These are phyloP conservation scores for Sporothrix schenckii DNA, from an alignment of 2,329 filamentous ascomycete genomes.

Conservation along the genomic window DNA sequence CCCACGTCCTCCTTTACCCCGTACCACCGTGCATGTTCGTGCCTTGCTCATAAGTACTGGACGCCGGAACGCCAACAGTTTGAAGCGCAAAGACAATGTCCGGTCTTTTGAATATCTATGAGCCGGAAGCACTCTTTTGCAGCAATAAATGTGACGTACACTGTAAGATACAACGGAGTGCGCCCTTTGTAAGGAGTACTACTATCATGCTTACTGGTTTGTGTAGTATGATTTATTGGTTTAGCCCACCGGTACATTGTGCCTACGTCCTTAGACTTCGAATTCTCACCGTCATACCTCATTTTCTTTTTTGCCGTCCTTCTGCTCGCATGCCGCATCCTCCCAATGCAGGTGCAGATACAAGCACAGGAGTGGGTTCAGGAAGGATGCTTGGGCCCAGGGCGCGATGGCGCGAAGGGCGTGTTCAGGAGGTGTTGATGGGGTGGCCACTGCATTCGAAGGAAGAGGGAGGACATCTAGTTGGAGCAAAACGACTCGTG, in stretches of 20 bases:
- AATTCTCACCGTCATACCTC: not conserved
- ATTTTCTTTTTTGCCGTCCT: not conserved
- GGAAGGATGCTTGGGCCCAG: no score
- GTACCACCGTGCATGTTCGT: not conserved
- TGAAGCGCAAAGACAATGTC: no score
- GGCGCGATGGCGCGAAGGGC: not conserved
- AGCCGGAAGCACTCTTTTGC: no score
- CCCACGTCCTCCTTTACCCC: not conserved
- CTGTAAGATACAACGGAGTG: no score
- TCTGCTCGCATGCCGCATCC: not conserved
- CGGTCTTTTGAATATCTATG: no score
- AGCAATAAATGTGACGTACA: no score
- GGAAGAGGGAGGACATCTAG: constrained; percentile 7
- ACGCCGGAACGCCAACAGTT: no score
- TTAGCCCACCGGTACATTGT: not conserved
- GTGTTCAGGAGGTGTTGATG: not conserved
- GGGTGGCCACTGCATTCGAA: not conserved
- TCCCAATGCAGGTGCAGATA: constrained; percentile 3
- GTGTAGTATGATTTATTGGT: not conserved
- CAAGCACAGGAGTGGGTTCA: no score
- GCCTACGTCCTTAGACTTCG: not conserved
- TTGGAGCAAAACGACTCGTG: not conserved
- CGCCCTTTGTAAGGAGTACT: no score
- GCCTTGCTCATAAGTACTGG: not conserved
- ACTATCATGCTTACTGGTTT: not conserved